Evolutionary conservation across 1,284 basidiomycete genomes (phyloP), one percentile per base, ranked within the genome.

Genomic region (Leccinum huronense): DNA sequence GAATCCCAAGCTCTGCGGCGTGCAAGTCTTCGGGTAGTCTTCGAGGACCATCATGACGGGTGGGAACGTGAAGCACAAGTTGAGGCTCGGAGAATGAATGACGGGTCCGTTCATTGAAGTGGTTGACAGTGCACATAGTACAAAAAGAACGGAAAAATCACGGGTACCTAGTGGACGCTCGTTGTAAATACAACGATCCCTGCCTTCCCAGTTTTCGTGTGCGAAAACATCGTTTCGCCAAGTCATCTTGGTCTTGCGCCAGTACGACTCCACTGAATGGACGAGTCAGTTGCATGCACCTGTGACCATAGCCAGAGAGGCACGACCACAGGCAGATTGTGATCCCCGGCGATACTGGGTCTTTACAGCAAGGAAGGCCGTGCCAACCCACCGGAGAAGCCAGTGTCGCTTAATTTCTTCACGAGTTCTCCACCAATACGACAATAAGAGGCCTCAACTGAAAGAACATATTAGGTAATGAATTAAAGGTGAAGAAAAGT

Each of bases 341-440:
- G 57, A 1, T 54, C 54, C 27, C 40, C 48, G 19, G 6, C 19
- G 0, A 42, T 5, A 3, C 38, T 59, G 0, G 89, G 67, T 91
- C 89, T 66, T 84, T 83, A 16, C 74, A 71, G 66, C 75, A 79
- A 27, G 89, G 90, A 34, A 93, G 77, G 1, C 86, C 76, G 75
- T 97, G 95, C 95, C 95, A 98, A 13, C 95, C 95, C 38, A 84
- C 81, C 27, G 95, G 95, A 57, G 91, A 94, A 5, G 94, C 93
- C 75, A 1, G 75, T 71, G 54, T 75, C 73, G 19, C 66, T 71
- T 23, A 72, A 59, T 57, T 75, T 75, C 8, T 67, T 66, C 3
- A 65, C 51, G 0, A 45, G 0, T 8, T 64, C 64, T 57, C 73
- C 70, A 38, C 75, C 74, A 33, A 31, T 68, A 77, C 0, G 64